These are phyloP conservation scores for Solanum habrochaites DNA, from an alignment of 257 asterid genomes.

Conservation along the genomic window DNA sequence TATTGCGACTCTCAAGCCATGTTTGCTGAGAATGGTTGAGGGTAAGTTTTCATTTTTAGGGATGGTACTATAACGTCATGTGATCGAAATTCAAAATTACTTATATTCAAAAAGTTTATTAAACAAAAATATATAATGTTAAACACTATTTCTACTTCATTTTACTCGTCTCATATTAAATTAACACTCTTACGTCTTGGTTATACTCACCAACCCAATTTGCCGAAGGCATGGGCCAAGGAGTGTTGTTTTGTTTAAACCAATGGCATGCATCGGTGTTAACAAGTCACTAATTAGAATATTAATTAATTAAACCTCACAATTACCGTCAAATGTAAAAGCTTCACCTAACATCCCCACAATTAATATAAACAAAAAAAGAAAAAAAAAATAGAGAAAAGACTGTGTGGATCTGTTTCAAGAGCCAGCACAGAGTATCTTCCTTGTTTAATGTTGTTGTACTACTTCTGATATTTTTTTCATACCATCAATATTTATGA, in stretches of 20 bases:
- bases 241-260: background rate
- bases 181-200: background rate
- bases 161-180: background rate
- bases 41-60: slow-evolving; percentile 41
- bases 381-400: background rate
- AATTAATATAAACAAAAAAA: background rate
- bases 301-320: background rate
- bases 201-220: background rate
- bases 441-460: background rate
- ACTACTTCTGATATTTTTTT: background rate
- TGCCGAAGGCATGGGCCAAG: background rate
- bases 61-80: background rate
- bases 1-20: slow-evolving; percentile 72
- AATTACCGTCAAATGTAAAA: background rate
- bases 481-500: background rate
- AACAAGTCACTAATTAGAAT: background rate
- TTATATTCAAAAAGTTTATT: background rate
- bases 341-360: background rate
- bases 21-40: slow-evolving; percentile 82
- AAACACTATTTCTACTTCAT: too few species aligned
- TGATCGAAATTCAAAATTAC: background rate
- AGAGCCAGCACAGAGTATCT: background rate
- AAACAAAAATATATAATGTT: background rate
- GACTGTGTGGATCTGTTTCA: background rate
- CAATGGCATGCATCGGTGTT: background rate